Base-by-base conservation (phyloP, 768 basidiomycete species). In the Inosperma sp. region DNA sequence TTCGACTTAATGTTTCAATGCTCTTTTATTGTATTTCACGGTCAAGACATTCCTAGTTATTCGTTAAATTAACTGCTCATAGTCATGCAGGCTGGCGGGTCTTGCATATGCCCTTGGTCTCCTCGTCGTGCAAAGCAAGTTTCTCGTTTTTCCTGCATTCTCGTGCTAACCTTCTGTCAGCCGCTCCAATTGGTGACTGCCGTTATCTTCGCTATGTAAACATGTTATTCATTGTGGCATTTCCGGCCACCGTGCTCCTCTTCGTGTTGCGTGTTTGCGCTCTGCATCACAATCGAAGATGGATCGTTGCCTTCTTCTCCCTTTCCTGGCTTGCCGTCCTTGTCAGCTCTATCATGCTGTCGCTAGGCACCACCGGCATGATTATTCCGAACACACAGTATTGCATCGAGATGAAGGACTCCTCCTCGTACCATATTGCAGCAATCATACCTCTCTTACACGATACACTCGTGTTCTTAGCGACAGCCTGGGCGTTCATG, bases 301-400 rank as follows among this genome's bases (percentile, higher is more conserved):
- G 58, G 29, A 47, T 60, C 7, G 40, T 58, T 2, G 35, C 56
- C 6, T 65, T 70, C 51, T 62, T 61, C 46, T 48, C 59, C 13
- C 48, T 70, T 3, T 29, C 52, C 6, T 70, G 67, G 67, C 56
- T 68, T 7, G 44, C 39, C 2, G 60, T 64, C 26, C n/a, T 67
- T n/a, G n/a, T n/a, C n/a, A n/a, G n/a, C n/a, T n/a, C n/a, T n/a
- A n/a, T n/a, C n/a, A n/a, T n/a, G n/a, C n/a, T n/a, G n/a, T n/a
- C n/a, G n/a, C n/a, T n/a, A n/a, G n/a, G n/a, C n/a, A n/a, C n/a
- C n/a, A n/a, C n/a, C n/a, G n/a, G n/a, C n/a, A n/a, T n/a, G n/a
- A n/a, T n/a, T n/a, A n/a, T n/a, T n/a, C n/a, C n/a, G n/a, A n/a
- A n/a, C n/a, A n/a, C n/a, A n/a, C n/a, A n/a, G n/a, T n/a, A n/a